phyloP scores from a whole-genome alignment of 2,329 filamentous ascomycete genomes.

The Chaetomium strumarium region DNA sequence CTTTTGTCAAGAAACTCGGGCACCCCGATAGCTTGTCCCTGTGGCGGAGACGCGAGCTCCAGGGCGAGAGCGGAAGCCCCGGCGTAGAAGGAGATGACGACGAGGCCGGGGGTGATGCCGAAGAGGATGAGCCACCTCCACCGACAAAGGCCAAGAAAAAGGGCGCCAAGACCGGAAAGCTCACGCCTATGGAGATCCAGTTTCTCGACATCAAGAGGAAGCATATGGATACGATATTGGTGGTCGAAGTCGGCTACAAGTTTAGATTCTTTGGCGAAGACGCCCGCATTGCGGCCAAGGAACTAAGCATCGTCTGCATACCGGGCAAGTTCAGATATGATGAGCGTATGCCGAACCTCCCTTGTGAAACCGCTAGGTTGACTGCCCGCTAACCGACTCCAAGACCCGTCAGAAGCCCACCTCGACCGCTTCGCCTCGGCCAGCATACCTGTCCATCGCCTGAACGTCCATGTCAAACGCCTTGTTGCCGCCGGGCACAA shows the following conservation, averaged over 20 bases:
- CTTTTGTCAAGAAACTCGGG: conserved; percentile 87
- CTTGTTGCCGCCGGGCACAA: conserved; percentile 91
- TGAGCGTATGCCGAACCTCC: conserved; percentile 54
- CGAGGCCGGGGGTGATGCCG: conserved; percentile 51
- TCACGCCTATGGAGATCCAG: conserved; percentile 92
- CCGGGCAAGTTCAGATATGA: conserved; percentile 93
- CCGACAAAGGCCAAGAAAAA: conserved; percentile 60
- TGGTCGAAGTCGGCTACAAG: conserved; percentile 96
- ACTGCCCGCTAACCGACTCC: conserved; percentile 17
- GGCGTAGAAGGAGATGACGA: conserved; percentile 49
- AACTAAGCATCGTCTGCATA: conserved; percentile 92
- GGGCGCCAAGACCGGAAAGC: conserved; percentile 62
- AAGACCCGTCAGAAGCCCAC: conserved; percentile 83
- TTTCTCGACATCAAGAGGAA: conserved; percentile 90
- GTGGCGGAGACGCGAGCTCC: conserved; percentile 55
- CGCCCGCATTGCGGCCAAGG: conserved; percentile 80
- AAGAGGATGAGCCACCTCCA: conserved; percentile 46
- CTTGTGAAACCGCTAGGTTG: not conserved
- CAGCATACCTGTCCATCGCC: conserved; percentile 85
- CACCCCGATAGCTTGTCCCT: conserved; percentile 73
- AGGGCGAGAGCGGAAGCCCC: conserved; percentile 48
- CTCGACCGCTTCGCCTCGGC: conserved; percentile 88
- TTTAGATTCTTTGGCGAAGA: conserved; percentile 97
- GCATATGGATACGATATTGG: conserved; percentile 81
- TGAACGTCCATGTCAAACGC: conserved; percentile 90